These are phyloP conservation scores for Cornus suecica DNA, from an alignment of 148 eudicot species.

Conservation along the genomic window DNA sequence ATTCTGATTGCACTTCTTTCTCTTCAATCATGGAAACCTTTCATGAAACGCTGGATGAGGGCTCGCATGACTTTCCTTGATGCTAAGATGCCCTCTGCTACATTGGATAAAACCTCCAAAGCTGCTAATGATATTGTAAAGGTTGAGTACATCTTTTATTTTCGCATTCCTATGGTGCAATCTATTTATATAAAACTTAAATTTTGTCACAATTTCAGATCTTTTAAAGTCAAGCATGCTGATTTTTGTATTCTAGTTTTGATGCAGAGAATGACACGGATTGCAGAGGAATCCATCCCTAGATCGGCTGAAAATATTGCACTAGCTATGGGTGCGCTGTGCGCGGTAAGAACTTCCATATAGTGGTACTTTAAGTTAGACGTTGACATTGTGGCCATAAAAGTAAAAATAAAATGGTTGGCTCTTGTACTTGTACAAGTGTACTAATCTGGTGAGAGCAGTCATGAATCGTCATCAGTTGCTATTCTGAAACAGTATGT, in stretches of 20 bases:
- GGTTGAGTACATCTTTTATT: constrained; percentile 34
- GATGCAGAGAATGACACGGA: constrained; percentile 55
- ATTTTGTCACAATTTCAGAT: not conserved
- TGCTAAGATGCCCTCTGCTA: constrained; percentile 39
- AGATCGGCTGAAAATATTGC: constrained; percentile 88
- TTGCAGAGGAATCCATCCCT: constrained; percentile 79
- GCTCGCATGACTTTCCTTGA: constrained; percentile 42
- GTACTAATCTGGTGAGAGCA: not conserved
- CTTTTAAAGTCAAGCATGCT: not conserved
- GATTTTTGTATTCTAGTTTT: not conserved
- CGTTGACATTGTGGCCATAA: too few relatives aligned
- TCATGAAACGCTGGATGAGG: constrained; percentile 78
- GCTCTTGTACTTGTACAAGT: not conserved
- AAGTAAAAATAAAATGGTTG: not conserved
- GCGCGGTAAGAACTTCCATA: constrained; percentile 49
- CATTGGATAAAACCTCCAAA: constrained; percentile 57
- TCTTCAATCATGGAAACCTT: constrained; percentile 85
- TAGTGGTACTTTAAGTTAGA: not conserved
- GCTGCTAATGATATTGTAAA: constrained; percentile 72
- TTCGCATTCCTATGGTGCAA: constrained; percentile 4
- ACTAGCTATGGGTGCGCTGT: constrained; percentile 80
- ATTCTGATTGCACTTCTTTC: constrained; percentile 65
- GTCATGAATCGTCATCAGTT: not conserved
- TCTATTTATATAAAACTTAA: not conserved
- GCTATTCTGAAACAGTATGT: not conserved